Evolutionary conservation across 1,284 basidiomycete genomes (phyloP).

Genomic region (Leccinum pachyderme): DNA sequence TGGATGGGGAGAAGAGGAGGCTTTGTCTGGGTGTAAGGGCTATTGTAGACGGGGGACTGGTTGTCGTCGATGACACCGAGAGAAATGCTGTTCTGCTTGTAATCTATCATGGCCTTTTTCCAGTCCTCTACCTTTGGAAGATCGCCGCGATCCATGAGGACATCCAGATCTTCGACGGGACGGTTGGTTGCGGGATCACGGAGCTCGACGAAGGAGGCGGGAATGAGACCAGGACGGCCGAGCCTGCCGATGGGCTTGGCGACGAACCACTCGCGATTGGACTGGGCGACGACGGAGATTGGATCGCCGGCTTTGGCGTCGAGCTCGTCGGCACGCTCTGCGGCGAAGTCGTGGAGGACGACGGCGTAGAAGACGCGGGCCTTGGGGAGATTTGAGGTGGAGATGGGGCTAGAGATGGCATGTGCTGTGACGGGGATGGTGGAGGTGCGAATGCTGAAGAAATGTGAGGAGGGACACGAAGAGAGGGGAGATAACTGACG

Average conservation of each 20-base stretch:
- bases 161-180: slow-evolving; percentile 68
- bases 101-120: slow-evolving; percentile 93
- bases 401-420: slow-evolving; percentile 23
- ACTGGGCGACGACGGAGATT: slow-evolving; percentile 89
- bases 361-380: slow-evolving; percentile 83
- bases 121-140: slow-evolving; percentile 97
- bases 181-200: slow-evolving; percentile 87
- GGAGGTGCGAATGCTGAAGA: slow-evolving; percentile 41
- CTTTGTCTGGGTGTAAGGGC: slow-evolving; percentile 38
- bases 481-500: slow-evolving; percentile 46
- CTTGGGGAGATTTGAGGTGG: slow-evolving; percentile 40
- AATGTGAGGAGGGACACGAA: not conserved
- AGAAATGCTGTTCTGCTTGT: slow-evolving; percentile 95
- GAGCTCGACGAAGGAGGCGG: slow-evolving; percentile 94
- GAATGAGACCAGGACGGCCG: slow-evolving; percentile 94
- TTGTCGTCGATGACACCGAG: slow-evolving; percentile 84
- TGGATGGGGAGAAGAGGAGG: slow-evolving; percentile 21
- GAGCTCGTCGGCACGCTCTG: slow-evolving; percentile 95
- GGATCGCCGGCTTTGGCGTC: slow-evolving; percentile 93
- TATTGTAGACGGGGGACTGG: slow-evolving; percentile 44
- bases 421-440: slow-evolving; percentile 27
- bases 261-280: slow-evolving; percentile 88
- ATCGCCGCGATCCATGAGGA: slow-evolving; percentile 80
- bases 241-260: slow-evolving; percentile 94
- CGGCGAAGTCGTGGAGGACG: slow-evolving; percentile 92